Conservation (phyloP, 2,329 filamentous ascomycete genomes). For the Apiospora kogelbergensis region DNA sequence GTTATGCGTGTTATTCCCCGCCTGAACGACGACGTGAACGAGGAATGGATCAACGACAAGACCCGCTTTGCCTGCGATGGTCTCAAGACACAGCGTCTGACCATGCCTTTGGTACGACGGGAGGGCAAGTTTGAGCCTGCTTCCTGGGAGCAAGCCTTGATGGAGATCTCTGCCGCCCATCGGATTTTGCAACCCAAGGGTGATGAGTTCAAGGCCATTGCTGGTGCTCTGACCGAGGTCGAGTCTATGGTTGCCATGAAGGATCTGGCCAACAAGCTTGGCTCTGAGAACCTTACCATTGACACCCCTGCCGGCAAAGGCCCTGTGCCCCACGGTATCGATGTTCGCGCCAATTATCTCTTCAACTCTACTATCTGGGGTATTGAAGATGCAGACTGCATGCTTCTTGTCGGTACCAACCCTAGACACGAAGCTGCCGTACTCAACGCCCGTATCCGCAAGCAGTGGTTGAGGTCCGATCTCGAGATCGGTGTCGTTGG, state of each 20-base stretch:
- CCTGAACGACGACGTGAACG: conserved; percentile 96
- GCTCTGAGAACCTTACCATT: conserved; percentile 91
- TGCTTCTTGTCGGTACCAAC: conserved; percentile 93
- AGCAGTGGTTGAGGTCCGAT: conserved; percentile 96
- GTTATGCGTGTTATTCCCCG: conserved; percentile 93
- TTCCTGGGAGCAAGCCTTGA: conserved; percentile 93
- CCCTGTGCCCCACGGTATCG: conserved; percentile 87
- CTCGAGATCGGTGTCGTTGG: conserved; percentile 91
- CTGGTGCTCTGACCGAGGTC: conserved; percentile 86
- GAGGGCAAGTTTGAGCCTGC: conserved; percentile 90
- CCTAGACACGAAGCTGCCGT: conserved; percentile 92
- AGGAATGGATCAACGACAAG: conserved; percentile 99
- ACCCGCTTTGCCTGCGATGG: conserved; percentile 95
- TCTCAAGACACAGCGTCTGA: conserved; percentile 92
- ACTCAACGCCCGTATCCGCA: conserved; percentile 93
- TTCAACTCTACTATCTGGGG: conserved; percentile 96
- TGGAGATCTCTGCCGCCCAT: conserved; percentile 81
- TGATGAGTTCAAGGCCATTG: conserved; percentile 94
- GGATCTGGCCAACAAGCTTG: conserved; percentile 93
- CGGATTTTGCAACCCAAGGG: conserved; percentile 77
- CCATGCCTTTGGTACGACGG: conserved; percentile 84
- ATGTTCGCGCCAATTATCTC: conserved; percentile 89
- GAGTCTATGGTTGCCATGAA: conserved; percentile 96
- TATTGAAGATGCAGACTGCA: conserved; percentile 89
- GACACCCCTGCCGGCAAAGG: conserved; percentile 83